A percentile compares a stretch with the other conserved stretches of the same genome.
These are phyloP conservation scores for Hypoxylon fuscum DNA, from an alignment of 495 filamentous ascomycete species.

Conservation along the genomic window DNA sequence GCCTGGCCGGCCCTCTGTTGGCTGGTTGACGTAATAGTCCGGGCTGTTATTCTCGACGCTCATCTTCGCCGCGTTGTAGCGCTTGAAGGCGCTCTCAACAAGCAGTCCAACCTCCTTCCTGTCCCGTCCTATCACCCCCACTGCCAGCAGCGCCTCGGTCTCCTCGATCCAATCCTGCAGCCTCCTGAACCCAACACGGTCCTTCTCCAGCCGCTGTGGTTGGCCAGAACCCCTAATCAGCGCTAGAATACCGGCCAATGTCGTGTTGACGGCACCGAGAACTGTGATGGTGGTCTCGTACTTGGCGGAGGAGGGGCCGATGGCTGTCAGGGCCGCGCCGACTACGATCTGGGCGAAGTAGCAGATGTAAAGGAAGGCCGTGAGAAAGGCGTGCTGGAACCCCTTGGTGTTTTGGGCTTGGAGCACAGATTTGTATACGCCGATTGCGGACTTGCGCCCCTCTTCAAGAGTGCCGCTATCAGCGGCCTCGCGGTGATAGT, in stretches of 20 bases:
- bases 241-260: slow-evolving; percentile 59
- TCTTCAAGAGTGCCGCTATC: slow-evolving; percentile 51
- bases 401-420: slow-evolving; percentile 42
- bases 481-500: slow-evolving; percentile 30
- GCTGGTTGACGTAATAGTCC: slow-evolving; percentile 51
- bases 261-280: slow-evolving; percentile 58
- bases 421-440: slow-evolving; percentile 50
- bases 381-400: slow-evolving; percentile 37
- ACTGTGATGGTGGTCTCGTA: slow-evolving; percentile 53
- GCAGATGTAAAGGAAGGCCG: slow-evolving; percentile 47
- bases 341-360: slow-evolving; percentile 57
- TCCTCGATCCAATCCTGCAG: slow-evolving; percentile 54
- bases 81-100: slow-evolving; percentile 55
- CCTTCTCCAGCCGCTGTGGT: slow-evolving; percentile 52
- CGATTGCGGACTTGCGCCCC: slow-evolving; percentile 47
- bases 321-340: slow-evolving; percentile 56
- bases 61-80: slow-evolving; percentile 55
- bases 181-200: slow-evolving; percentile 51
- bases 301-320: slow-evolving; percentile 52
- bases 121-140: slow-evolving; percentile 55
- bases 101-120: slow-evolving; percentile 55
- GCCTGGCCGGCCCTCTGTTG: neutral
- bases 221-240: slow-evolving; percentile 56
- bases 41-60: slow-evolving; percentile 55
- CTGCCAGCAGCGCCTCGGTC: slow-evolving; percentile 44